Base-by-base conservation (phyloP, 352 stramenopile species). In the Phytophthora pistaciae region DNA sequence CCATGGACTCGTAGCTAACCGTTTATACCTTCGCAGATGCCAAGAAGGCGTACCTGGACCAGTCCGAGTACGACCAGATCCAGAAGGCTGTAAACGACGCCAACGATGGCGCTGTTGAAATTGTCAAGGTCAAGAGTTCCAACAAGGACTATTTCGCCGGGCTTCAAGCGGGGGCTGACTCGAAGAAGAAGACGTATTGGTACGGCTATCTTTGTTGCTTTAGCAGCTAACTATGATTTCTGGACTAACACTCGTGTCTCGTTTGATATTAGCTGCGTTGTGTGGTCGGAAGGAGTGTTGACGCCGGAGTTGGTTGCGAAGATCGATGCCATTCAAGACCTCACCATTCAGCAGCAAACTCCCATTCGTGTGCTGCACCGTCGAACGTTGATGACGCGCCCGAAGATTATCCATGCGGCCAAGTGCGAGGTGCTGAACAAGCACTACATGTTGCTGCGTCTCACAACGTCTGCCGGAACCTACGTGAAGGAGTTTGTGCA, bases 401-500 rank as follows among this genome's bases (percentile, higher is more conserved):
- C 87, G 2, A 98, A 98, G 64, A 79, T 94, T 53, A 97, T 98
- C 55, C 88, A 98, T 68, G 78, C 66, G 7, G 87, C 97, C 57
- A 86, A 87, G 16, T 96, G 89, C 31, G 76, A 96, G 49, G 87
- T 96, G 46, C 77, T 99, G 18, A 99, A 99, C 79, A 80, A 95
- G 56, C 97, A 99, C 68, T 99, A 98, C 82, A 99, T 99, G 87
- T 78, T 98, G 20, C 68, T 99, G 60, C 83, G 94, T 33, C 80
- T 99, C 27, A 96, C 86, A 36, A 99, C 98, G 3, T 98, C 91
- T 36, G 98, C 96, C 5, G 96, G 96, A 50, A 99, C 98, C 9
- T 99, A 99, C 75, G 98, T 99, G 49, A 99, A 99, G 76, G 98
- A 99, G 83, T 99, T 99, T 79, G 96, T 99, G 23, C 97, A 99